A percentile compares a stretch with the other conserved stretches of the same genome.
Conservation (phyloP, 805 yeast species). For the Geotrichum ghanense region DNA sequence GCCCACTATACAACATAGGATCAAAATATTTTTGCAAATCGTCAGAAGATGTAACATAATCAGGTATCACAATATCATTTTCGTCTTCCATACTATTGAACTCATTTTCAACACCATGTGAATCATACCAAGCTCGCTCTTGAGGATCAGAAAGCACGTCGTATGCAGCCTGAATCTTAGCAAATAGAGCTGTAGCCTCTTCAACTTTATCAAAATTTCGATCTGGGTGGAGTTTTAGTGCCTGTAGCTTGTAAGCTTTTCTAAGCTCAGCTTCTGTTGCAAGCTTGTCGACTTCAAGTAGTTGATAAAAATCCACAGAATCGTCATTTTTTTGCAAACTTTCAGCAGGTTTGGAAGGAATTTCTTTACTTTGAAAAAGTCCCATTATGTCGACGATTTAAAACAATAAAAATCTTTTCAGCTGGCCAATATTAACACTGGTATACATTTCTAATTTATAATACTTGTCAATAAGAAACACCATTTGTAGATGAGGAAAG, state of each 20-base stretch:
- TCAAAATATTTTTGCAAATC: slow-evolving; percentile 70
- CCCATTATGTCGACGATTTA: too few species aligned
- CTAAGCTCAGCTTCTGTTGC: slow-evolving; percentile 68
- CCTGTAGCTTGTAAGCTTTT: slow-evolving; percentile 75
- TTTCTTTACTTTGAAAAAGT: not conserved
- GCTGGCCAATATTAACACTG: too few species aligned
- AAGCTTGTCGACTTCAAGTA: slow-evolving; percentile 53
- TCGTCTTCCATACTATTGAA: slow-evolving; percentile 22
- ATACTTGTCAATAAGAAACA: too few species aligned
- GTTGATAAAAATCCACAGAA: slow-evolving; percentile 44
- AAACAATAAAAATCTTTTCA: too few species aligned
- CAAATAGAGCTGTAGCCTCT: slow-evolving; percentile 71
- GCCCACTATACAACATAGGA: slow-evolving; percentile 46
- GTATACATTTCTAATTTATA: too few species aligned
- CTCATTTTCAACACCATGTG: slow-evolving; percentile 49
- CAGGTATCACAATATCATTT: slow-evolving; percentile 25
- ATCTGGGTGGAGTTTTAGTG: slow-evolving; percentile 81
- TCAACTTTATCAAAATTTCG: slow-evolving; percentile 75
- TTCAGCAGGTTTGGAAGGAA: not conserved
- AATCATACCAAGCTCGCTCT: slow-evolving; percentile 93
- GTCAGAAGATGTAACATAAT: slow-evolving; percentile 52
- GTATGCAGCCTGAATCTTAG: slow-evolving; percentile 78
- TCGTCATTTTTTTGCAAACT: not conserved
- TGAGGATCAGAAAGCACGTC: slow-evolving; percentile 85
- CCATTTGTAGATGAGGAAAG: too few species aligned